Conservation (phyloP, 169 alveolate genomes). For the Babesia bigemina region DNA sequence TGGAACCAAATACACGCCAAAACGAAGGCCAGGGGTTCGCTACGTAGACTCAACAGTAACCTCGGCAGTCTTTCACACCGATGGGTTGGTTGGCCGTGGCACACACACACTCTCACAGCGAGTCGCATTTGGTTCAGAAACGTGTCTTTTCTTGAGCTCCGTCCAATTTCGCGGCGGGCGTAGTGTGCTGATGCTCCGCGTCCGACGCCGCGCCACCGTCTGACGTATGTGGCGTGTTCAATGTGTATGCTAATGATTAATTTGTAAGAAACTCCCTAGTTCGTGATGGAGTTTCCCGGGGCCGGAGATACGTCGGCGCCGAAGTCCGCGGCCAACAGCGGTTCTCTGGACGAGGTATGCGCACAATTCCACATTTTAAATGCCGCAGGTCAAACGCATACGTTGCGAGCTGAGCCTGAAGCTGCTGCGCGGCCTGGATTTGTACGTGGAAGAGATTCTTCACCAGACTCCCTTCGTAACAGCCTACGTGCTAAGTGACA, state of each 20-base stretch:
- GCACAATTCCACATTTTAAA: background rate
- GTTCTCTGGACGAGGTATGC: constrained; percentile 55
- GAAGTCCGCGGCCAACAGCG: background rate
- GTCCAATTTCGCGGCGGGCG: too few relatives aligned
- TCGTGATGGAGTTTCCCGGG: background rate
- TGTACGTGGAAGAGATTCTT: constrained; percentile 54
- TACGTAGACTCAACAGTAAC: too few relatives aligned
- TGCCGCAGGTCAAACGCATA: constrained; percentile 46
- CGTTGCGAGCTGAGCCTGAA: constrained; percentile 69
- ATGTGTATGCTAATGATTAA: background rate
- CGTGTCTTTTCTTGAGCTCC: too few relatives aligned
- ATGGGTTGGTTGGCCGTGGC: too few relatives aligned
- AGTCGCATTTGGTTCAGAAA: too few relatives aligned
- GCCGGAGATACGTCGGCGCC: constrained; percentile 3
- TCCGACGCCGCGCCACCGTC: too few relatives aligned
- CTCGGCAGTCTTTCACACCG: too few relatives aligned
- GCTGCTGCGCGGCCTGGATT: constrained; percentile 67
- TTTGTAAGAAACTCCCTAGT: background rate
- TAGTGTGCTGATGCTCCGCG: too few relatives aligned
- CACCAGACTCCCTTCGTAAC: constrained; percentile 76
- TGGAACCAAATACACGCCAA: too few relatives aligned
- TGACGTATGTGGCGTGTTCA: too few relatives aligned
- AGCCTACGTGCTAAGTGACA: constrained; percentile 64
- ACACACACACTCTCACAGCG: too few relatives aligned
- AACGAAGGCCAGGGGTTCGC: too few relatives aligned